A percentile compares a stretch with the other conserved stretches of the same genome.
These are phyloP conservation scores for Cystofilobasidium macerans DNA, from an alignment of 768 basidiomycete species.

Conservation along the genomic window DNA sequence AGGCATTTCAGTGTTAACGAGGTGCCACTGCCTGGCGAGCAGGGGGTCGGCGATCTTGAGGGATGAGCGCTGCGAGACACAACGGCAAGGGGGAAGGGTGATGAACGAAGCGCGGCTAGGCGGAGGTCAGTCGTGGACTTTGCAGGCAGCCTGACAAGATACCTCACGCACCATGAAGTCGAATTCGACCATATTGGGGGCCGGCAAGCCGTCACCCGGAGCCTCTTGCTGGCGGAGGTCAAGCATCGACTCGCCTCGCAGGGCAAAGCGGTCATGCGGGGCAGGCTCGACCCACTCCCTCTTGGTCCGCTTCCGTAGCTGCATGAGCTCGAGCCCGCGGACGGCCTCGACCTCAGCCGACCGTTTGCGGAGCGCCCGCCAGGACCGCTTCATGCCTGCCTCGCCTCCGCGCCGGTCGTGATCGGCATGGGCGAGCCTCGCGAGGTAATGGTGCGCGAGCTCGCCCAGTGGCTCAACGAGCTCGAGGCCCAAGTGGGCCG, in stretches of 20 bases:
- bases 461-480: constrained; percentile 81
- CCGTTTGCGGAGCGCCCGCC: background rate
- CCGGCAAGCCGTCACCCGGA: background rate
- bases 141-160: no score
- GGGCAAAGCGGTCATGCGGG: background rate
- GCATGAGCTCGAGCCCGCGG: constrained; percentile 52
- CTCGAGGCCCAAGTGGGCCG: constrained; percentile 58
- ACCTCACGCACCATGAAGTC: constrained; percentile 17
- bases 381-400: background rate
- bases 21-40: constrained; percentile 82
- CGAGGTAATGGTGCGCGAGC: constrained; percentile 69
- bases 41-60: constrained; percentile 70
- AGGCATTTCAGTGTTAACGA: constrained; percentile 73
- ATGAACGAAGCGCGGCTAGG: background rate
- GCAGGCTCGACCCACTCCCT: constrained; percentile 37
- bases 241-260: background rate
- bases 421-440: constrained; percentile 43
- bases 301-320: constrained; percentile 56
- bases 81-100: no score
- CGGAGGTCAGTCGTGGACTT: background rate
- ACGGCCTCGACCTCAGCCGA: constrained; percentile 40
- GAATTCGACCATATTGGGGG: constrained; percentile 12
- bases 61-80: constrained; percentile 30
- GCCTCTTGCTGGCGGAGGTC: background rate
- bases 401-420: background rate